Percentiles rank a stretch among this genome's conserved stretches.
Evolutionary conservation across 2,329 filamentous ascomycete genomes (phyloP).

Genomic region (Hirsutella minnesotensis): DNA sequence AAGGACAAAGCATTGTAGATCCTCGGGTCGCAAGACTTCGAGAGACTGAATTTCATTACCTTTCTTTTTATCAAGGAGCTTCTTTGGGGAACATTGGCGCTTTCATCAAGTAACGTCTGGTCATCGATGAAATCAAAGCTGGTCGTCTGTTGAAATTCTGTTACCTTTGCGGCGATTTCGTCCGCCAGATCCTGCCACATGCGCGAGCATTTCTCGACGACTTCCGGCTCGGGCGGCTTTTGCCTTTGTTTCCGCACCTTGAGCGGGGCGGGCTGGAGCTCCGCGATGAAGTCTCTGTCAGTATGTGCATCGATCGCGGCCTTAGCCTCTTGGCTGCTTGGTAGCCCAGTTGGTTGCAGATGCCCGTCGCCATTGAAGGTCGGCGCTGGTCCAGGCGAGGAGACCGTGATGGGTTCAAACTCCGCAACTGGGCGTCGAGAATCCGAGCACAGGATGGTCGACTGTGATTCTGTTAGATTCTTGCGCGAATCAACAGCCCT

Average conservation of each 20-base stretch:
- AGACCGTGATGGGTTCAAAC: conserved; percentile 3
- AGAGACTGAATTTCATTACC: too few relatives aligned
- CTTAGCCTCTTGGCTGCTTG: background rate
- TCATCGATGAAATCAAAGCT: background rate
- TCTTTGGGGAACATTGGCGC: background rate
- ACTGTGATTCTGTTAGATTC: background rate
- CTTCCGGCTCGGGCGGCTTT: background rate
- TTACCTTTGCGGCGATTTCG: conserved; percentile 1
- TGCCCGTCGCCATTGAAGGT: background rate
- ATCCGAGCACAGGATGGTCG: background rate
- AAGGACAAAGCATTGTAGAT: too few relatives aligned
- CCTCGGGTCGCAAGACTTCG: too few relatives aligned
- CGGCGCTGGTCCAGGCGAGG: background rate
- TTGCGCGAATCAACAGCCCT: too few relatives aligned
- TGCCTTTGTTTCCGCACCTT: conserved; percentile 7
- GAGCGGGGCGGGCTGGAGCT: conserved; percentile 14
- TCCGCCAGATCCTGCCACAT: conserved; percentile 4
- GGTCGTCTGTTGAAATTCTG: background rate
- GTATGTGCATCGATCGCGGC: background rate
- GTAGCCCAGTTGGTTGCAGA: background rate
- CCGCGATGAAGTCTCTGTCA: background rate
- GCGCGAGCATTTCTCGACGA: conserved; percentile 7
- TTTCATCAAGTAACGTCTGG: background rate
- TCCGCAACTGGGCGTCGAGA: conserved; percentile 3
- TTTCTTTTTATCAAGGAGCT: background rate